Evolutionary conservation across 148 eudicot species (phyloP), one percentile per base, ranked within the genome.

Genomic region (Amaranthus hypochondriacus): DNA sequence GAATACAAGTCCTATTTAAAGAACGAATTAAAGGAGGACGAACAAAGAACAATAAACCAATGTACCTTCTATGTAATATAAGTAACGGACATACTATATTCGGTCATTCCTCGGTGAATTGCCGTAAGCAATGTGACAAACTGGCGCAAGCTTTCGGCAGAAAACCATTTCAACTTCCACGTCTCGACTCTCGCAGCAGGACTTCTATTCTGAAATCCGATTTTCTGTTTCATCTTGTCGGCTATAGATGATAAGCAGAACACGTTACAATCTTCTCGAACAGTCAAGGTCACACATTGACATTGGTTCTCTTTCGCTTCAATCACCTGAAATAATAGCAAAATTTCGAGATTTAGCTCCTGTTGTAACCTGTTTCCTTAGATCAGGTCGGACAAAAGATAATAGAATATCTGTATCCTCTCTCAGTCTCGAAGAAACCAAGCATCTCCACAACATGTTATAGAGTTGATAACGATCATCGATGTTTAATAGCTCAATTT

Each of bases 101-200:
- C 12, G 21, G 86, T 58, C 50, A 54, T 42, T 73, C 70, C 81
- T 50, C 72, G 75, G 72, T 87, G 87, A 71, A 90, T 78, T 81
- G 96, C 90, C 82, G 83, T 87, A 62, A 88, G 2, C 73, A 87
- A 71, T 6, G 86, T 75, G 62, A 88, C 83, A 76, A 88, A 86
- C 61, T 88, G 86, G 66, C 73, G 72, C 48, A 90, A 70, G 69
- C 83, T 78, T 53, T 75, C 85, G 74, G 77, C 79, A 7, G 85
- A 80, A 67, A 81, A 82, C 96, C 87, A 90, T 73, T 75, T 84
- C 51, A 90, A 79, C 83, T 79, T 87, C 91, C 95, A 89, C 14
- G 78, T 78, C 67, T 54, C 10, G 56, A 77, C 67, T 73, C 58
- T 69, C 42, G 84, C 65, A 58, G 68, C 56, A 51, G 50, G 42